Evolutionary conservation across 108 stramenopile genomes (phyloP), one percentile per base, ranked within the genome.

Genomic region (Nannochloropsis salina): DNA sequence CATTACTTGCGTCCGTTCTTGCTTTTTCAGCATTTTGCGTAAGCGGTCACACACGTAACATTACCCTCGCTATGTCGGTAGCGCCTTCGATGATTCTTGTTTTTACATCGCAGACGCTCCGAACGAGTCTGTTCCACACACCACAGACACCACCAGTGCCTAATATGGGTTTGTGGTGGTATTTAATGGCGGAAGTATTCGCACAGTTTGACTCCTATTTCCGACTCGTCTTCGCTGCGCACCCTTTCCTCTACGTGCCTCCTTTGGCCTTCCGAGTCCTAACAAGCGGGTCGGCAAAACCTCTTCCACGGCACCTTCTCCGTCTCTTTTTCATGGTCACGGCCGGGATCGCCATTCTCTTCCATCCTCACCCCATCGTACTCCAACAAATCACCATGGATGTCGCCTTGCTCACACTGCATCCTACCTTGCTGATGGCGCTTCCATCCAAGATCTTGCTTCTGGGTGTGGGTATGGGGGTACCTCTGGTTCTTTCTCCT

Each of bases 161-260:
- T 74, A n/a, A 74, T n/a, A 74, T 74, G 61, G 61, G 61, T n/a
- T n/a, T 74, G 15, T 74, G 61, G 61, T 74, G 61, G 61, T 74
- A 74, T 8, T n/a, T 74, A 15, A 74, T 74, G 61, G 15, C 61
- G 3, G 61, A 74, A 74, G 61, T 74, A 74, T 74, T 74, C 61
- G 20, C 20, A n/a, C 61, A 74, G n/a, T 74, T n/a, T n/a, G 20
- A 74, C 15, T n/a, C 61, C n/a, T 74, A 74, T n/a, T 74, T 74
- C 61, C 61, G 61, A 15, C 61, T 74, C 20, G 8, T 74, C 61
- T 74, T 74, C 4, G 61, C 61, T 3, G 61, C 61, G 20, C 61
- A 74, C 61, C 61, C 61, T n/a, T 74, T 74, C 8, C n/a, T 74
- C 20, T 74, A 74, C 61, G 15, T 74, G 61, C 61, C 61, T 74